Evolutionary conservation across 78 protist genomes (phyloP).

Genomic region (Blattamonas nauphoetae): DNA sequence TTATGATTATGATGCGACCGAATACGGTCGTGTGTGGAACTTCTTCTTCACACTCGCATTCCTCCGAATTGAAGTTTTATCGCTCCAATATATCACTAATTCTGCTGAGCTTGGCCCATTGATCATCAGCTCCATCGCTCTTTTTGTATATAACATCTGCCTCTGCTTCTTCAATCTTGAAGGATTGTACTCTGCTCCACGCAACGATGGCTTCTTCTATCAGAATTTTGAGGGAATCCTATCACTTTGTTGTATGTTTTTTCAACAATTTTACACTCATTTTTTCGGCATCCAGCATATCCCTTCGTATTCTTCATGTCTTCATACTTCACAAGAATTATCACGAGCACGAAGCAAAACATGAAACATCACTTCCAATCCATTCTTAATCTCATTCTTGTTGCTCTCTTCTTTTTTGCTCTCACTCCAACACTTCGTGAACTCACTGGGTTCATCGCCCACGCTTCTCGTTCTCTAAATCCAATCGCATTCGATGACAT

Average conservation of each 20-base stretch:
- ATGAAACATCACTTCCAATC: no score
- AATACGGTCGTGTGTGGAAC: neutral
- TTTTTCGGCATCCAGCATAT: neutral
- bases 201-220: neutral
- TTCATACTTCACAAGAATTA: neutral
- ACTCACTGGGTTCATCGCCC: no score
- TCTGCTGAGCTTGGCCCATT: no score
- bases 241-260: neutral
- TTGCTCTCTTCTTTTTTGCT: no score
- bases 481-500: no score
- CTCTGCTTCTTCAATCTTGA: neutral
- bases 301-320: neutral
- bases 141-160: neutral
- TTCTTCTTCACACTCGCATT: neutral
- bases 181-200: neutral
- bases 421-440: no score
- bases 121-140: neutral
- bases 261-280: neutral
- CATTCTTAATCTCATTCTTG: no score
- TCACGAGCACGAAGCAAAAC: no score
- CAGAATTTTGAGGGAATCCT: neutral
- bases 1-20: neutral
- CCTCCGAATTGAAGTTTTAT: no score
- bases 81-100: no score
- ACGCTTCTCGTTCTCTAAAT: no score